Evolutionary conservation across 768 basidiomycete genomes (phyloP).

Genomic region (Rhizopogon roseolus): DNA sequence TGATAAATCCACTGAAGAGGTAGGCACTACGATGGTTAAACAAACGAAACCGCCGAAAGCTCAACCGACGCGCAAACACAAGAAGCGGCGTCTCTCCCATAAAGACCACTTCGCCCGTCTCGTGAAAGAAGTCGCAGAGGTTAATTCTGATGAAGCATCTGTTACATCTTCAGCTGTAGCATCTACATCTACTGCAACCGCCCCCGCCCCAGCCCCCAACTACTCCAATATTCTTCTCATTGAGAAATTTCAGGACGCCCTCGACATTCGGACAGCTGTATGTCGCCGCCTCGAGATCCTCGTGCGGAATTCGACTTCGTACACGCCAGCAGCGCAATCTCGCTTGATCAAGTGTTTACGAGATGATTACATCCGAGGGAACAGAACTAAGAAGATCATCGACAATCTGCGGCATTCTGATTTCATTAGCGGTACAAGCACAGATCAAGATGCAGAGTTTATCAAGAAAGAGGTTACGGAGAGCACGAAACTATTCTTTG

Average conservation of each 20-base stretch:
- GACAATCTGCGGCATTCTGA: slow-evolving; percentile 21
- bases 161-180: slow-evolving; percentile 1
- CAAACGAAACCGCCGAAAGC: slow-evolving; percentile 2
- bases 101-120: slow-evolving; percentile 19
- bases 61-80: slow-evolving; percentile 18
- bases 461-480: slow-evolving; percentile 19
- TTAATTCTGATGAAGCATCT: slow-evolving; percentile 1
- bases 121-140: slow-evolving; percentile 11
- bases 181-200: slow-evolving; percentile 1
- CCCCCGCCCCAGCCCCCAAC: slow-evolving; percentile 12
- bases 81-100: slow-evolving; percentile 17
- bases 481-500: slow-evolving; percentile 19
- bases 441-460: slow-evolving; percentile 14
- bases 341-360: slow-evolving; percentile 16
- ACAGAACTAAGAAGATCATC: slow-evolving; percentile 19
- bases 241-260: slow-evolving; percentile 22
- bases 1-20: neutral
- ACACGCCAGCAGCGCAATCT: slow-evolving; percentile 13
- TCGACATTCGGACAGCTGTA: slow-evolving; percentile 21
- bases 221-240: slow-evolving; percentile 22
- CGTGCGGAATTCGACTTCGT: slow-evolving; percentile 16
- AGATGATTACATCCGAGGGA: slow-evolving; percentile 22
- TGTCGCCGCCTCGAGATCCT: slow-evolving; percentile 25
- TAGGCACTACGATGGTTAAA: neutral
- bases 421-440: slow-evolving; percentile 15